Percentiles rank a stretch among this genome's conserved stretches.
phyloP scores from a whole-genome alignment of 495 filamentous ascomycete species.

The Penicillium pulvis region DNA sequence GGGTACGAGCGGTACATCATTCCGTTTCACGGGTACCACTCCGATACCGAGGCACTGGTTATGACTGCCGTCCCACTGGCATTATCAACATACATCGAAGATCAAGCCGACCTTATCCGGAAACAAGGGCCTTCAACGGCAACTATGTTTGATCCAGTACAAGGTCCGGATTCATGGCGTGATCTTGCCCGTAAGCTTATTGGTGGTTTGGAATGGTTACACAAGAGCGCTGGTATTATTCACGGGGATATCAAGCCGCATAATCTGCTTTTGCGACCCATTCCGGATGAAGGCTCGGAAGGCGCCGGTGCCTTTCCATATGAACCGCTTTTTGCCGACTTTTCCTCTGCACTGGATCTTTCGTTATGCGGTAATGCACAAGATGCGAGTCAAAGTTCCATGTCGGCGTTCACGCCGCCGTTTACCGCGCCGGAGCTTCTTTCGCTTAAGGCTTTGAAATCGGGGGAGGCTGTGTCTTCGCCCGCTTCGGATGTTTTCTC shows the following conservation, averaged over 20 bases:
- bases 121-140: conserved; percentile 36
- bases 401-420: conserved; percentile 57
- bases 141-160: conserved; percentile 57
- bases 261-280: conserved; percentile 42
- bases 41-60: conserved; percentile 50
- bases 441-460: conserved; percentile 36
- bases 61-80: conserved; percentile 54
- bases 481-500: conserved; percentile 47
- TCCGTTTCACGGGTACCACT: conserved; percentile 58
- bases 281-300: conserved; percentile 9
- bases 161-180: conserved; percentile 42
- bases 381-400: conserved; percentile 27
- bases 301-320: conserved; percentile 29
- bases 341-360: conserved; percentile 55
- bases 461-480: conserved; percentile 19
- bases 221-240: conserved; percentile 43
- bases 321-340: conserved; percentile 57
- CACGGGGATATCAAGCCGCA: conserved; percentile 49
- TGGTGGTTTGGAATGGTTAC: conserved; percentile 54
- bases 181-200: conserved; percentile 52
- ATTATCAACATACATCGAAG: conserved; percentile 52
- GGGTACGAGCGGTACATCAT: conserved; percentile 46
- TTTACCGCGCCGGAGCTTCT: conserved; percentile 61
- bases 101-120: conserved; percentile 32
- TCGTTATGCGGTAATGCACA: not conserved